Base-by-base conservation (phyloP, 2,329 filamentous ascomycete species). In the Blastomyces emzantsi region DNA sequence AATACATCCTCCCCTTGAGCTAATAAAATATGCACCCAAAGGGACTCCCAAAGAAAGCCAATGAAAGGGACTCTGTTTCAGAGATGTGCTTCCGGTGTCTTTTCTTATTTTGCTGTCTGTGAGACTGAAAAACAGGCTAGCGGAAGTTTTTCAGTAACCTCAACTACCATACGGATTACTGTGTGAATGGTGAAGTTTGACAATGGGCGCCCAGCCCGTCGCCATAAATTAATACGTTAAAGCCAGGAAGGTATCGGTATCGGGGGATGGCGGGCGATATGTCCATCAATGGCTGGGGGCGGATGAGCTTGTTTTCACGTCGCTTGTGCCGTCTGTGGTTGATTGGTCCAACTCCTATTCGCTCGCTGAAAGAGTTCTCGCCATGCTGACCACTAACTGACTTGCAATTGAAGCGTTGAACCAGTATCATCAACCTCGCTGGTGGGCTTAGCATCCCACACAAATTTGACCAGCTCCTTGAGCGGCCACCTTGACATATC, bases 271-370 rank as follows among this genome's bases (percentile, higher is more conserved):
- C 47, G 22, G 36, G 19, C 45, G 19, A 47, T 22, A 19, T 9
- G 19, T 22, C 19, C 3, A 17, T 15, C 9, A 11, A 19, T 55
- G 25, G 52, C 33, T 57, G 55, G 30, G 36, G 33, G 33, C 55
- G 33, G n/a, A 57, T 57, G 55, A 57, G 55, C 55, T 57, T 57
- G 36, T 57, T 60, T 47, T 60, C 43, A 30, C 28, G 22, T 60
- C 43, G 15, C 25, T 47, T 45, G 22, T 30, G 36, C 43, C 49
- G 49, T 22, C 13, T 51, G 49, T 25, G 56, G 55, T 41, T 43
- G 55, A 41, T 33, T 25, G 15, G 28, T 33, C 25, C 13, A 36
- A 58, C n/a, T n/a, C 54, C 22, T 33, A 56, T 56, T 56, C 33
- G 30, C 54, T 52, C 4, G 7, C 36, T 39, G 36, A 19, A 8